These are phyloP conservation scores for Epichloe aotearoae DNA, from an alignment of 2,329 filamentous ascomycete species.

Conservation along the genomic window DNA sequence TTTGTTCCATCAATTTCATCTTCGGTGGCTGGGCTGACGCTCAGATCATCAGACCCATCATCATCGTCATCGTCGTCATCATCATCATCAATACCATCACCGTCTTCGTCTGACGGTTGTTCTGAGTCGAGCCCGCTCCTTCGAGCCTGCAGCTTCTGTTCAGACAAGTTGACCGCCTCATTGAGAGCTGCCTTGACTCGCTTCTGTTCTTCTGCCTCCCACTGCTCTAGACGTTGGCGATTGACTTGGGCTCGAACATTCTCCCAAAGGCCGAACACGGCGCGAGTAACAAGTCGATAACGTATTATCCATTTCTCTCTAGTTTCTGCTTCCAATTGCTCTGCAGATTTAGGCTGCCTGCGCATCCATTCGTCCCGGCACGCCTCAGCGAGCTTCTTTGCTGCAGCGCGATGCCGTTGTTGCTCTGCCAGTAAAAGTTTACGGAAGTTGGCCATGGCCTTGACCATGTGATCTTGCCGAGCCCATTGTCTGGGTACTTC, in stretches of 20 bases:
- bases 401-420: slow-evolving; percentile 58
- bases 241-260: slow-evolving; percentile 51
- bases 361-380: slow-evolving; percentile 64
- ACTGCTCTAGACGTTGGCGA: slow-evolving; percentile 42
- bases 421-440: slow-evolving; percentile 71
- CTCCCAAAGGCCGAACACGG: slow-evolving; percentile 46
- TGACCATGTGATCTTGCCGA: slow-evolving; percentile 74
- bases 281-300: slow-evolving; percentile 58
- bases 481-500: slow-evolving; percentile 70
- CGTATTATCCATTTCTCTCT: slow-evolving; percentile 50
- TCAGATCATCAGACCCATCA: slow-evolving; percentile 32
- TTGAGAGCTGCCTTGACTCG: slow-evolving; percentile 56
- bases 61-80: slow-evolving; percentile 18
- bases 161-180: slow-evolving; percentile 59
- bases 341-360: slow-evolving; percentile 59
- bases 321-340: slow-evolving; percentile 73
- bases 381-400: slow-evolving; percentile 68
- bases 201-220: slow-evolving; percentile 52
- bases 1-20: slow-evolving; percentile 21
- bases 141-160: slow-evolving; percentile 53
- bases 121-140: slow-evolving; percentile 41
- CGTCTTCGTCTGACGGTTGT: slow-evolving; percentile 27
- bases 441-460: slow-evolving; percentile 68
- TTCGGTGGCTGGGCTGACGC: slow-evolving; percentile 23
- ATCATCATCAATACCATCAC: slow-evolving; percentile 25